phyloP scores from a whole-genome alignment of 1,284 basidiomycete genomes.

The Ustilago sp. region DNA sequence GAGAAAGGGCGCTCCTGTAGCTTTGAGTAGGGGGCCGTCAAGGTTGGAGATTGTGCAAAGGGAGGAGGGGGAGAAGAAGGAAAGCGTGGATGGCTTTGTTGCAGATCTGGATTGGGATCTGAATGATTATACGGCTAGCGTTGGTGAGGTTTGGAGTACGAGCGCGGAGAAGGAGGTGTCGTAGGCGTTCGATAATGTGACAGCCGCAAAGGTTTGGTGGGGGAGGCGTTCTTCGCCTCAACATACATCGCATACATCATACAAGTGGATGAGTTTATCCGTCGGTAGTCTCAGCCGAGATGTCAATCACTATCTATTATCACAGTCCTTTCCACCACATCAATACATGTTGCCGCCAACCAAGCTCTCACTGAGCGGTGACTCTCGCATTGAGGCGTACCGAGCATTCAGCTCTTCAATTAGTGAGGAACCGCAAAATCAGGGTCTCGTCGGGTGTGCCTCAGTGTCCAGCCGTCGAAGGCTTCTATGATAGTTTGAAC shows the following conservation, averaged over 20 bases:
- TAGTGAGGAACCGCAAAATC: too few relatives aligned
- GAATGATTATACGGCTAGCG: not conserved
- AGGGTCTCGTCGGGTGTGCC: too few relatives aligned
- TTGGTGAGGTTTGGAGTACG: slow-evolving; percentile 1
- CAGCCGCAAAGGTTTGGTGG: too few relatives aligned
- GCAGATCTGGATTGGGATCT: slow-evolving; percentile 34
- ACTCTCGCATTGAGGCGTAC: too few relatives aligned
- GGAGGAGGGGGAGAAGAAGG: not conserved
- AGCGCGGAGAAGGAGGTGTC: not conserved
- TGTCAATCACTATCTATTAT: not conserved
- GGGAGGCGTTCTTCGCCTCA: not conserved
- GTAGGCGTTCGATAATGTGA: too few relatives aligned
- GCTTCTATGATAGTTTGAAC: not conserved
- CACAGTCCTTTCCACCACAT: too few relatives aligned
- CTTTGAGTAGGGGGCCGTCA: not conserved
- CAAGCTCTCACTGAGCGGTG: too few relatives aligned
- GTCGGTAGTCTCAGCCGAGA: slow-evolving; percentile 2
- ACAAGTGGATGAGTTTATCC: not conserved
- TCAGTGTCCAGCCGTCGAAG: not conserved
- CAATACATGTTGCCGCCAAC: too few relatives aligned
- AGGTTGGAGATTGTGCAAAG: not conserved
- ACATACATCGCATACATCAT: not conserved
- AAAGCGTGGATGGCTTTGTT: slow-evolving; percentile 20
- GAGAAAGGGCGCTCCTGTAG: slow-evolving; percentile 3
- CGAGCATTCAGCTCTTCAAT: too few relatives aligned